Percentiles rank a stretch among this genome's conserved stretches.
Evolutionary conservation across 805 yeast genomes (phyloP).

Genomic region (Candida wancherniae): DNA sequence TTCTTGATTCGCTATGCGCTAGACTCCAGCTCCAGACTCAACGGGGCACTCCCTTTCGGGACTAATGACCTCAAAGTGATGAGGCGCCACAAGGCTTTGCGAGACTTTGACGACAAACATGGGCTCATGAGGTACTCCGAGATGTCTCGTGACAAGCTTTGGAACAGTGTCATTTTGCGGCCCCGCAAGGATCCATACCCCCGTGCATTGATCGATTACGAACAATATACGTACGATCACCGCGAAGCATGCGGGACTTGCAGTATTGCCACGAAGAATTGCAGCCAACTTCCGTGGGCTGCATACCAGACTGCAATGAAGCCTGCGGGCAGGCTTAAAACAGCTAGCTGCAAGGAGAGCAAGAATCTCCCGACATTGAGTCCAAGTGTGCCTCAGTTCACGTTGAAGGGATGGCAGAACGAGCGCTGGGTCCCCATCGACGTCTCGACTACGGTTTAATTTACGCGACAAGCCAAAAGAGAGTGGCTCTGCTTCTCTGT

Average conservation of each 20-base stretch:
- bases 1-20: conserved; percentile 17
- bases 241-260: conserved; percentile 10
- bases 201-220: conserved; percentile 15
- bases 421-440: conserved; percentile 12
- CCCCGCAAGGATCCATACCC: conserved; percentile 44
- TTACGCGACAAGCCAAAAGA: conserved; percentile 1
- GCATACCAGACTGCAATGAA: conserved; percentile 16
- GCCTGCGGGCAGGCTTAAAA: conserved; percentile 33
- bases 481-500: background rate
- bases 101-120: conserved; percentile 1
- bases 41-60: conserved; percentile 6
- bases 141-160: conserved; percentile 15
- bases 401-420: conserved; percentile 17
- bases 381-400: conserved; percentile 16
- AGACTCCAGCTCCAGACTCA: conserved; percentile 13
- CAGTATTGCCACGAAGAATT: conserved; percentile 19
- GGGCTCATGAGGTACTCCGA: conserved; percentile 9
- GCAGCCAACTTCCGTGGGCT: conserved; percentile 25
- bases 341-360: conserved; percentile 9
- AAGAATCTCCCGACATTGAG: conserved; percentile 11
- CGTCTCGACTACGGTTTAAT: background rate
- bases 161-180: conserved; percentile 39
- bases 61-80: conserved; percentile 5
- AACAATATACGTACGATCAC: conserved; percentile 23
- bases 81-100: conserved; percentile 4